phyloP scores from a whole-genome alignment of 2,329 filamentous ascomycete species.

The Chalaropsis thielavioides region DNA sequence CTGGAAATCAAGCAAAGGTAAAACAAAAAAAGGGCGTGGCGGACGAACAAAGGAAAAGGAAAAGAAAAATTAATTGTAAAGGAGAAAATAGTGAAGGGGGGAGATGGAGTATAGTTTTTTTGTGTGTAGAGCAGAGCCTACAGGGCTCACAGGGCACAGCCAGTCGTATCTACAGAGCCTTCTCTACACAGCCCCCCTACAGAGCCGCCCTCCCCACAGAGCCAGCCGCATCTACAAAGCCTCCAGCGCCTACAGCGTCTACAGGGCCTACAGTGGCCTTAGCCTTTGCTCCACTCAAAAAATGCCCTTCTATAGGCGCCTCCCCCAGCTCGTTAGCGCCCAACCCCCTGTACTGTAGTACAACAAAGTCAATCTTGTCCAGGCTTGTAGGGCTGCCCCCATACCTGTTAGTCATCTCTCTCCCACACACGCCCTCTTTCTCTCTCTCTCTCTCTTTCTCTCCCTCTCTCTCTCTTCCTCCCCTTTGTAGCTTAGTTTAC shows the following conservation, averaged over 20 bases:
- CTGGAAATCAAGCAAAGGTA: neutral
- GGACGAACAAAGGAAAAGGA: neutral
- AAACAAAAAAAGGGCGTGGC: neutral
- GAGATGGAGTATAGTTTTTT: neutral
- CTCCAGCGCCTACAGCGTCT: no score
- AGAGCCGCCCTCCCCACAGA: no score
- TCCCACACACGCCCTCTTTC: neutral
- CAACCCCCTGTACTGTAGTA: neutral
- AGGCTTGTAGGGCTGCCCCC: neutral
- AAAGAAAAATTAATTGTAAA: neutral
- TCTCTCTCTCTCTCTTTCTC: no score
- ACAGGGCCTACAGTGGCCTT: neutral
- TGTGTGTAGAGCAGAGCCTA: neutral
- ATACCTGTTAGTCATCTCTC: neutral
- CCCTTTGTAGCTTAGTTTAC: neutral
- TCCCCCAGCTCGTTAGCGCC: neutral
- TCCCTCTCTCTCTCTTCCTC: no score
- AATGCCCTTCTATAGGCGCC: neutral
- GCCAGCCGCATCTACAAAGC: no score
- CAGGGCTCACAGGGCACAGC: neutral
- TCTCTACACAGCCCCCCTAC: no score
- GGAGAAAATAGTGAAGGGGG: neutral
- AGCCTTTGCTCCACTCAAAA: neutral
- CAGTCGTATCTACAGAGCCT: no score
- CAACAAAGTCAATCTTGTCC: neutral